phyloP scores from a whole-genome alignment of 306 rosid species.

The Malus asiatica region DNA sequence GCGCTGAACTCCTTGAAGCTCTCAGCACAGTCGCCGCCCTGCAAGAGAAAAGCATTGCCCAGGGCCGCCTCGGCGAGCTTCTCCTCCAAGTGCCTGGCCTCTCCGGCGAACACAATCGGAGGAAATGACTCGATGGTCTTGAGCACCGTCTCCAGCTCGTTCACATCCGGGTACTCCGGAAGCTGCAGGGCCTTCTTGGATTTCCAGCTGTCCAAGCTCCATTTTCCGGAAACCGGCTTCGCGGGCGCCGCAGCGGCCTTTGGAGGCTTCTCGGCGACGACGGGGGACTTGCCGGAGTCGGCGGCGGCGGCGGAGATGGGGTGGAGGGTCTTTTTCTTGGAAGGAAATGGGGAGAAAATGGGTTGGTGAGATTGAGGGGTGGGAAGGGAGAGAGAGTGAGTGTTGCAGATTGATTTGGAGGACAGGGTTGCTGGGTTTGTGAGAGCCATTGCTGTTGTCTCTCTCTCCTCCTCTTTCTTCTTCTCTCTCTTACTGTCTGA shows the following conservation, averaged over 20 bases:
- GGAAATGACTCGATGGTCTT: constrained; percentile 55
- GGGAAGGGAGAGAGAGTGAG: constrained; percentile 16
- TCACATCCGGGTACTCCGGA: constrained; percentile 59
- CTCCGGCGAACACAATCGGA: constrained; percentile 73
- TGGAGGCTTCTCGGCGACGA: constrained; percentile 12
- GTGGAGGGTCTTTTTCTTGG: constrained; percentile 18
- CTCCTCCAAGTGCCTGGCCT: constrained; percentile 67
- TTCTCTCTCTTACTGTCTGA: not conserved
- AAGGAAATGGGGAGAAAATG: constrained; percentile 22
- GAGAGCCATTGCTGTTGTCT: constrained; percentile 37
- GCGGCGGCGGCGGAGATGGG: constrained; percentile 58
- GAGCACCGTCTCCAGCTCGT: constrained; percentile 43
- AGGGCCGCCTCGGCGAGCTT: constrained; percentile 58
- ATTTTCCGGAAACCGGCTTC: constrained; percentile 18
- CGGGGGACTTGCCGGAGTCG: constrained; percentile 33
- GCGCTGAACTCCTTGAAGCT: constrained; percentile 77
- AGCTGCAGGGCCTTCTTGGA: constrained; percentile 51
- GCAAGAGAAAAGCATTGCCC: constrained; percentile 65
- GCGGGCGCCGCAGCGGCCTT: not conserved
- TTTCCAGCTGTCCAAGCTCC: constrained; percentile 61
- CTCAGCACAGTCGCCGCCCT: constrained; percentile 76
- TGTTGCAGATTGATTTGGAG: constrained; percentile 34
- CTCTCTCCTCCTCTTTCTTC: not conserved
- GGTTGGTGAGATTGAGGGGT: constrained; percentile 37
- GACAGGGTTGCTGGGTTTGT: constrained; percentile 41